Base-by-base conservation (phyloP, 129 eudicot species). In the Arctium minus region DNA sequence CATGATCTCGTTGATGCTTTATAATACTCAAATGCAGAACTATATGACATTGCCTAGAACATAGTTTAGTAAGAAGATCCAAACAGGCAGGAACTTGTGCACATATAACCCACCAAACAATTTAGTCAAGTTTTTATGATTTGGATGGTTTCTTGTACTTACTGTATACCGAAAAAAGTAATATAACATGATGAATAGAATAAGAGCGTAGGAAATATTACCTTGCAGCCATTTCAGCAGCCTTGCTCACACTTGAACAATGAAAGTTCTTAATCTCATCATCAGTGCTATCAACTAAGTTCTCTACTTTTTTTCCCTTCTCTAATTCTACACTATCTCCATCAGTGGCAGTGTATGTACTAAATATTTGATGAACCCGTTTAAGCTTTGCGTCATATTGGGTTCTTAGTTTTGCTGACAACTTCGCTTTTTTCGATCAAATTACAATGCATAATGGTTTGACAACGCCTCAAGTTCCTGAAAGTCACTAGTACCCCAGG, bases 211-310 rank as follows among this genome's bases (percentile, higher is more conserved):
- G 67, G 9, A 35, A 74, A 77, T 53, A 53, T 84, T 78, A 92
- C 97, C 97, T 94, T 12, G 99, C 92, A 81, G 99, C 97, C 93
- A 96, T 78, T 82, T 93, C 95, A 35, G 98, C 92, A 78, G 94
- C 94, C 88, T 90, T 90, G 37, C 72, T 88, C 82, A 87, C 87
- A 81, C 97, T 92, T 50, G 97, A 83, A 42, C 90, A 91, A 83
- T 86, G 89, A 65, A 92, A 87, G 64, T 65, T 88, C 79, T 88
- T 90, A 72, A 92, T 67, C 85, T 92, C 97, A 87, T 81, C 81
- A 37, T 39, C 70, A 44, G 80, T 83, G 10, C 50, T 81, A 35
- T 83, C 88, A 76, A 74, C 84, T 65, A 84, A 84, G 17, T 86
- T 76, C 77, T 90, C 97, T 36, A 88, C 80, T 75, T 86, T 85